A percentile compares a stretch with the other conserved stretches of the same genome.
phyloP scores from a whole-genome alignment of 176 grass and related monocot species.

The Bolboschoenus planiculmis region DNA sequence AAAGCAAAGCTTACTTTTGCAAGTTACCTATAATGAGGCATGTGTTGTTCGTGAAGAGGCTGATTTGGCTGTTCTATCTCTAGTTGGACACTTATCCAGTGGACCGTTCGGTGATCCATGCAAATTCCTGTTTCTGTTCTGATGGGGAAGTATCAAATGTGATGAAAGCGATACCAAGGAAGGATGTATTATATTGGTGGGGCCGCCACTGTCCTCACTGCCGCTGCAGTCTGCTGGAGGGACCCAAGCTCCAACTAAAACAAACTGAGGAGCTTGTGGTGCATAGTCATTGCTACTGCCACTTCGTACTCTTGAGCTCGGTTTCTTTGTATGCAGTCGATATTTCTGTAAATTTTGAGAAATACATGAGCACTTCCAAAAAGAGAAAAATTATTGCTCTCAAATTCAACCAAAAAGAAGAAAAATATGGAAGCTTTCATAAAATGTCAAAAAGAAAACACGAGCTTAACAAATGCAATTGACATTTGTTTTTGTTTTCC shows the following conservation, averaged over 20 bases:
- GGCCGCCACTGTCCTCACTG: background rate
- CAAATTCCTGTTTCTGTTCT: background rate
- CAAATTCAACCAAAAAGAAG: background rate
- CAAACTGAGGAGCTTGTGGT: constrained; percentile 27
- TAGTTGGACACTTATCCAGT: background rate
- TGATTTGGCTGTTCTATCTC: constrained; percentile 12
- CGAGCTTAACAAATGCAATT: background rate
- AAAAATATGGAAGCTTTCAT: background rate
- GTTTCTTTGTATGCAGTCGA: constrained; percentile 35
- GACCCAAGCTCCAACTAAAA: constrained; percentile 45
- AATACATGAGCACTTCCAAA: background rate
- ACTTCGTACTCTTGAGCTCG: constrained; percentile 20
- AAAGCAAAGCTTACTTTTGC: background rate
- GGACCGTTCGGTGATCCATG: constrained; percentile 14
- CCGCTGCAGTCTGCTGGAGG: constrained; percentile 34
- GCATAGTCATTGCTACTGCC: constrained; percentile 3
- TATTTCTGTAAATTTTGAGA: constrained; percentile 30
- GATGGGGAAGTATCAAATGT: constrained; percentile 8
- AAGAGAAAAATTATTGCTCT: background rate
- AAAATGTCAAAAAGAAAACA: background rate
- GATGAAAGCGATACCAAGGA: constrained; percentile 16
- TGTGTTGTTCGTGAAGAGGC: constrained; percentile 16
- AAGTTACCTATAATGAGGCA: constrained; percentile 16
- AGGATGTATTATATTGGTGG: constrained; percentile 17
- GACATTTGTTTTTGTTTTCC: background rate